Conservation (phyloP, 1,284 basidiomycete species). For the Dichomitus squalens region DNA sequence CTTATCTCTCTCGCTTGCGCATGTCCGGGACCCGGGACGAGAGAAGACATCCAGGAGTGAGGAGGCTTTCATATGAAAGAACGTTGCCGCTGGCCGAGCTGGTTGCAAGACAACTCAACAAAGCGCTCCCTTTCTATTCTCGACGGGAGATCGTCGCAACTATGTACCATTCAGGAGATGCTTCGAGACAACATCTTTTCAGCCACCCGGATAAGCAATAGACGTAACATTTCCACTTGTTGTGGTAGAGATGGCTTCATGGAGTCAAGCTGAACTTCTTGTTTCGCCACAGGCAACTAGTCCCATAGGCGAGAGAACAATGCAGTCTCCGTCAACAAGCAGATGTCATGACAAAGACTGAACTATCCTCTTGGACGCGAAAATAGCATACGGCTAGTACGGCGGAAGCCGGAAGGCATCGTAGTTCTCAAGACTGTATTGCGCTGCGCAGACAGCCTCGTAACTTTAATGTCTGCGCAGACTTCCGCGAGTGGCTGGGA, state of each 20-base stretch:
- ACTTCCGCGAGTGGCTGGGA: not conserved
- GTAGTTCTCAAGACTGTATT: not conserved
- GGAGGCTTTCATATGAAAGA: slow-evolving; percentile 14
- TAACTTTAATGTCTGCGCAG: not conserved
- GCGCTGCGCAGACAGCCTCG: not conserved
- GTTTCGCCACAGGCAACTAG: not conserved
- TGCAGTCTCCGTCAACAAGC: not conserved
- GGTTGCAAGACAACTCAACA: too few species aligned
- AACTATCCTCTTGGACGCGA: not conserved
- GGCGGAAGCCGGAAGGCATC: not conserved
- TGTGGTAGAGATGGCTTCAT: too few species aligned
- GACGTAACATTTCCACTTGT: too few species aligned
- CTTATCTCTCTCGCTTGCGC: slow-evolving; percentile 15
- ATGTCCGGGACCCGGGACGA: slow-evolving; percentile 19
- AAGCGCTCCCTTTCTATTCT: too few species aligned
- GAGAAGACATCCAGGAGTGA: slow-evolving; percentile 10
- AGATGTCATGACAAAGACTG: slow-evolving; percentile 5
- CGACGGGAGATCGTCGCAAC: too few species aligned
- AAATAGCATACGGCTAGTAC: not conserved
- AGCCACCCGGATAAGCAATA: too few species aligned
- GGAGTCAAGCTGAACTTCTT: not conserved
- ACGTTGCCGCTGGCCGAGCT: not conserved
- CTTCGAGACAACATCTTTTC: too few species aligned
- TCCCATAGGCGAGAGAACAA: not conserved
- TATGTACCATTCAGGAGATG: too few species aligned